Base-by-base conservation (phyloP, 192 early-diverging fungal genomes). In the Oehlia diaphana region DNA sequence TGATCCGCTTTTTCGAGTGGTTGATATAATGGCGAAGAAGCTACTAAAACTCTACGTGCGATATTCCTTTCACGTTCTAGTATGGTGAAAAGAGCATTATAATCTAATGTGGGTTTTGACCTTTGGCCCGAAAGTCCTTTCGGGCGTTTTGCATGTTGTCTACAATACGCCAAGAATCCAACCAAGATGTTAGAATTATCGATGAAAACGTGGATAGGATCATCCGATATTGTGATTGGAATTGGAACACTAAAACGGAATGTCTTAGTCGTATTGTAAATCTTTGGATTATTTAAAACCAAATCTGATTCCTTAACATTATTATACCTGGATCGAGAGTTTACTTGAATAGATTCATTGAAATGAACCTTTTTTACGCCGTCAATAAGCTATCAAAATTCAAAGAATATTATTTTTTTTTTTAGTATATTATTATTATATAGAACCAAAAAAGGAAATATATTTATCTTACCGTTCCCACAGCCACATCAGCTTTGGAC, bases 181-280 rank as follows among this genome's bases (percentile, higher is more conserved):
- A 74, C 79, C 4, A 85, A 63, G 23, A 87, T 87, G 28, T 87
- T 87, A 21, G 86, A 87, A 78, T 87, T 84, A 78, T 87, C 86
- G 10, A 87, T 79, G 68, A 87, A 87, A 72, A 87, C 67, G 50
- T 79, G 77, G 53, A 79, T 79, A 42, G 67, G 77, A 42, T 79
- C 77, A 21, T 62, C 16, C 47, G 77, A 79, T 35, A 79, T 71
- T n/a, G 23, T 23, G n/a, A 71, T 71, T 23, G 77, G 77, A 39
- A 79, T 79, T 7, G 77, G 77, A 14, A 79, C 64, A 1, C 63
- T 63, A 42, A 65, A 63, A 23, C 39, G 35, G 9, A 47, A 49
- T 44, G 75, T 16, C 26, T 23, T 50, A 8, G 28, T 70, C 5
- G 42, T 14, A 70, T 70, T 42, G 68, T 44, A 12, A n/a, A 9